phyloP scores from a whole-genome alignment of 2,329 filamentous ascomycete genomes.

The Microdochium bolleyi region DNA sequence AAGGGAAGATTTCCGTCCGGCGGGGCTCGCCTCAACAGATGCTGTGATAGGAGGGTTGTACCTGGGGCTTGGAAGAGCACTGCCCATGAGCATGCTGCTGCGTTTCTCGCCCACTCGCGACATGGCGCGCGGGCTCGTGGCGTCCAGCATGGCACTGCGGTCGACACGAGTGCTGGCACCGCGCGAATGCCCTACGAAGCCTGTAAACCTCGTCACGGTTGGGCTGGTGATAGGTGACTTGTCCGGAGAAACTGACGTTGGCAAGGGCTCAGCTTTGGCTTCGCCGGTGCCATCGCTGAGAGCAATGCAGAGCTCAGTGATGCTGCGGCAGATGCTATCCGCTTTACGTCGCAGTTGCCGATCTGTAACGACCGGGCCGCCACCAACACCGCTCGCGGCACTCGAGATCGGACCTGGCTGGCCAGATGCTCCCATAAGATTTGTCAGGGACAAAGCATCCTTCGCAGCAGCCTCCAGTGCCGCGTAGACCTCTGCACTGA shows the following conservation, averaged over 20 bases:
- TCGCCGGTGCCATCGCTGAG: slow-evolving; percentile 54
- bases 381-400: slow-evolving; percentile 54
- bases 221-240: slow-evolving; percentile 30
- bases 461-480: slow-evolving; percentile 73
- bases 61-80: slow-evolving; percentile 36
- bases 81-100: slow-evolving; percentile 34
- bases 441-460: slow-evolving; percentile 72
- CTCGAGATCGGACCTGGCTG: slow-evolving; percentile 62
- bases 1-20: slow-evolving; percentile 46
- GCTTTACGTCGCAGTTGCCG: slow-evolving; percentile 83
- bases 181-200: neutral
- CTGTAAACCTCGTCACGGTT: slow-evolving; percentile 24
- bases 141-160: slow-evolving; percentile 23
- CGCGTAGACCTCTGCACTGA: slow-evolving; percentile 65
- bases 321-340: slow-evolving; percentile 83
- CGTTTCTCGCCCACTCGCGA: slow-evolving; percentile 48
- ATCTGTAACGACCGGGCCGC: slow-evolving; percentile 52
- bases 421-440: slow-evolving; percentile 67
- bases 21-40: slow-evolving; percentile 25
- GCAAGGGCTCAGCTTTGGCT: slow-evolving; percentile 22
- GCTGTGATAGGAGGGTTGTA: slow-evolving; percentile 25
- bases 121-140: slow-evolving; percentile 36
- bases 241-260: slow-evolving; percentile 9
- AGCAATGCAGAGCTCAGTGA: slow-evolving; percentile 88
- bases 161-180: slow-evolving; percentile 25